Evolutionary conservation across 129 eudicot species (phyloP), one percentile per base, ranked within the genome.

Genomic region (Lonicera japonica): DNA sequence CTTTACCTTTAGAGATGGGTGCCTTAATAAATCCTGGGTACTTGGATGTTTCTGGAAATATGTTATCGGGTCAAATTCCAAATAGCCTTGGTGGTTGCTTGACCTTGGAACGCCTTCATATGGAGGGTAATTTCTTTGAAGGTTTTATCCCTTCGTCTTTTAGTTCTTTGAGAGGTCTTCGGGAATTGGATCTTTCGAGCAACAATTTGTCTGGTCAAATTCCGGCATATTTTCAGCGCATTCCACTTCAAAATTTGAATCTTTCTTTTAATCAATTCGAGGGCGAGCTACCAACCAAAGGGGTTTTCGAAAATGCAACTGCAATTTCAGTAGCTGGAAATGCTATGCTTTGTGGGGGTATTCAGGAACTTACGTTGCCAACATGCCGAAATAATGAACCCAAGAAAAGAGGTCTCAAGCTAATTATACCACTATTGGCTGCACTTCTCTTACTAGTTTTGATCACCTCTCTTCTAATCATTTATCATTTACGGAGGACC

Each of bases 201-300:
- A 74, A 74, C 70, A 67, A 74, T 17, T 55, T 74, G 39, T 61
- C 69, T 1, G 79, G 79, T 10, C 46, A 61, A 46, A 61, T 68
- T 61, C 79, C 74, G 20, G 21, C 21, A 6, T 68, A 53, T 24
- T 46, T 61, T 10, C 43, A 55, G 62, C 13, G 5, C 0, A 6
- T 74, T 25, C 8, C 46, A 18, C 58, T 74, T 9, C 17, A 43
- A 7, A 41, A 11, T 11, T 14, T 67, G 50, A 74, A 61, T 40
- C 45, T 68, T 12, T 74, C 74, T 13, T 68, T 54, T 14, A 74
- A 74, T 53, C 21, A 61, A 25, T 62, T 67, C 38, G 70, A 62
- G 41, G 79, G 69, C 39, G 21, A 61, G 21, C 57, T 74, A 18
- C 79, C 74, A 62, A 34, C 17, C 8, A 25, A 40, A 61, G 74